Evolutionary conservation across 2,329 filamentous ascomycete genomes (phyloP).

Genomic region (Exophiala phaeomuriformis): DNA sequence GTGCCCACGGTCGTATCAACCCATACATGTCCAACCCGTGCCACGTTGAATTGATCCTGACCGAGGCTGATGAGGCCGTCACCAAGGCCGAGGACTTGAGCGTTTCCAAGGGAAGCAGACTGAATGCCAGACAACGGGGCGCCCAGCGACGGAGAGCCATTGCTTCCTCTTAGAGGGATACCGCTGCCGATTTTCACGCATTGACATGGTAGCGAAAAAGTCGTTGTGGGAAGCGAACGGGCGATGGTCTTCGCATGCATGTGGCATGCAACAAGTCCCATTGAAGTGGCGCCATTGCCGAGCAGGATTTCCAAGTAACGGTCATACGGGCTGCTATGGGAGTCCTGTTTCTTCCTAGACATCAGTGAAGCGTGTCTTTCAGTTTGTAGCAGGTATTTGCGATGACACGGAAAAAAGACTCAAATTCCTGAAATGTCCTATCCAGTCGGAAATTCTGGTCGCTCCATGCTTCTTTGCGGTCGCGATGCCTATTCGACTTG

Average conservation of each 20-base stretch:
- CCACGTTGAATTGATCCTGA: conserved; percentile 99
- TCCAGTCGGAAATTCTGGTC: no score
- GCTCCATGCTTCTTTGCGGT: no score
- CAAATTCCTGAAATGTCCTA: neutral
- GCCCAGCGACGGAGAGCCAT: conserved; percentile 55
- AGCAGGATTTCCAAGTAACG: neutral
- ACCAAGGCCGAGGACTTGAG: conserved; percentile 69
- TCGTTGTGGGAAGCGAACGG: neutral
- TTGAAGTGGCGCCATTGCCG: neutral
- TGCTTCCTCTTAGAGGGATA: conserved; percentile 36
- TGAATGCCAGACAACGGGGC: conserved; percentile 90
- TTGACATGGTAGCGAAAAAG: neutral
- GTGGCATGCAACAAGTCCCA: neutral
- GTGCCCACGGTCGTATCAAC: conserved; percentile 99
- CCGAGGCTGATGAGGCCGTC: conserved; percentile 92
- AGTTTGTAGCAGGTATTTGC: neutral
- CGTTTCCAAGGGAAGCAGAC: conserved; percentile 56
- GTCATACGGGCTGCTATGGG: neutral
- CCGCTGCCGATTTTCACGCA: neutral
- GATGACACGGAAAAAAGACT: neutral
- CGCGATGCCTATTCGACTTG: no score
- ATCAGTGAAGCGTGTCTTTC: neutral
- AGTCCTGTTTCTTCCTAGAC: neutral
- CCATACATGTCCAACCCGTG: conserved; percentile 99
- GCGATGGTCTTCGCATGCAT: neutral